Evolutionary conservation across 177 flowering plant species (phyloP), one percentile per base, ranked within the genome.

Genomic region (Tripterygium wilfordii): DNA sequence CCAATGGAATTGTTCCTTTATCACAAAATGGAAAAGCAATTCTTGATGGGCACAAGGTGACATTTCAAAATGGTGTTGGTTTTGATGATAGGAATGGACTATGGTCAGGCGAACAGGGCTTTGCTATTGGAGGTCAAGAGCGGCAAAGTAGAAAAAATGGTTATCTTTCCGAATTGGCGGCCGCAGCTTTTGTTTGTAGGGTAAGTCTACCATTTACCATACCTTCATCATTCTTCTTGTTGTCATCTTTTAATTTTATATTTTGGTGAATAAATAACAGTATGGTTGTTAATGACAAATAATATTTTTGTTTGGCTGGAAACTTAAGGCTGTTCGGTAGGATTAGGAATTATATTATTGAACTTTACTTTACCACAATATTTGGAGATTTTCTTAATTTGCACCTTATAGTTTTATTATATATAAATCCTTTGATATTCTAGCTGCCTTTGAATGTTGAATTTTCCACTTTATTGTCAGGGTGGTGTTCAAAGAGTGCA

Each of bases 401-500:
- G n/a, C n/a, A n/a, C n/a, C n/a, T n/a, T n/a, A n/a, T n/a, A n/a
- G n/a, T n/a, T n/a, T n/a, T n/a, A n/a, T n/a, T n/a, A n/a, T n/a
- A n/a, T n/a, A n/a, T n/a, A n/a, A n/a, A n/a, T n/a, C n/a, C n/a
- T n/a, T n/a, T n/a, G n/a, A n/a, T n/a, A n/a, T n/a, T n/a, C n/a
- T n/a, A n/a, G n/a, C n/a, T n/a, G n/a, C n/a, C n/a, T n/a, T n/a
- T n/a, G n/a, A n/a, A n/a, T n/a, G 21, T 35, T 9, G 8, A 29
- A 29, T 42, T 48, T 51, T 28, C 10, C 49, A 20, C 33, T 25
- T 49, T 31, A 38, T 62, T 63, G n/a, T 56, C 71, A 92, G 98
- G 95, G 97, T 14, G 99, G 99, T 49, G 99, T 94, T 56, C 89
- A 94, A 66, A 80, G 99, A 64, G 97, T 94, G 54, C 97, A 94